Conservation (phyloP, 2,329 filamentous ascomycete species). For the Myriosclerotinia scirpicola region DNA sequence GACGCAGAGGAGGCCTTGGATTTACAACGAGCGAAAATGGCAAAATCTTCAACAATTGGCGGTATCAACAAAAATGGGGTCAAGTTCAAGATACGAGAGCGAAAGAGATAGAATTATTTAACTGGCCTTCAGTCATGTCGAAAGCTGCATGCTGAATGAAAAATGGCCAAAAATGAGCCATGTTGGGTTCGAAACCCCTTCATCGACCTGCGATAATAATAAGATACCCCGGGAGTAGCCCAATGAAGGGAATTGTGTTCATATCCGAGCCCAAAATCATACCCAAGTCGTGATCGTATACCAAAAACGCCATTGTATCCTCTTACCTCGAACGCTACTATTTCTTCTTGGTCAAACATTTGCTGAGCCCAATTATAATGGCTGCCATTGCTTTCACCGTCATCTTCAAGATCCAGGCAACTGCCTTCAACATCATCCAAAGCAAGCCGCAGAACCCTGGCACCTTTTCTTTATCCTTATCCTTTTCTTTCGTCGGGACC, state of each 20-base stretch:
- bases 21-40: conserved; percentile 61
- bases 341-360: conserved; percentile 50
- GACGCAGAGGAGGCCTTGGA: conserved; percentile 58
- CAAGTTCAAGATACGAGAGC: conserved; percentile 62
- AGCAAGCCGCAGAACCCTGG: conserved; percentile 53
- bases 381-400: conserved; percentile 54
- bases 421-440: conserved; percentile 55
- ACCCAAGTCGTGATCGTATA: conserved; percentile 20
- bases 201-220: conserved; percentile 24
- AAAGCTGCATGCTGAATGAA: conserved; percentile 33
- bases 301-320: conserved; percentile 31
- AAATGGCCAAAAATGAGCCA: conserved; percentile 20
- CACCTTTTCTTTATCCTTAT: conserved; percentile 44
- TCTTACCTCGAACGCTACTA: conserved; percentile 28
- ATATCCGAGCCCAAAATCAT: conserved; percentile 18
- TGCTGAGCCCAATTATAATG: conserved; percentile 53
- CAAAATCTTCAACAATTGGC: conserved; percentile 61
- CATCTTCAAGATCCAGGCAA: conserved; percentile 59
- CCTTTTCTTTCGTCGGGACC: conserved; percentile 48
- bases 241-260: conserved; percentile 17
- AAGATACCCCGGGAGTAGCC: conserved; percentile 20
- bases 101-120: conserved; percentile 50
- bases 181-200: conserved; percentile 10
- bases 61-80: conserved; percentile 59
- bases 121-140: conserved; percentile 36